Evolutionary conservation across 208 protist species (phyloP).

Genomic region (Acanthamoeba royreba): DNA sequence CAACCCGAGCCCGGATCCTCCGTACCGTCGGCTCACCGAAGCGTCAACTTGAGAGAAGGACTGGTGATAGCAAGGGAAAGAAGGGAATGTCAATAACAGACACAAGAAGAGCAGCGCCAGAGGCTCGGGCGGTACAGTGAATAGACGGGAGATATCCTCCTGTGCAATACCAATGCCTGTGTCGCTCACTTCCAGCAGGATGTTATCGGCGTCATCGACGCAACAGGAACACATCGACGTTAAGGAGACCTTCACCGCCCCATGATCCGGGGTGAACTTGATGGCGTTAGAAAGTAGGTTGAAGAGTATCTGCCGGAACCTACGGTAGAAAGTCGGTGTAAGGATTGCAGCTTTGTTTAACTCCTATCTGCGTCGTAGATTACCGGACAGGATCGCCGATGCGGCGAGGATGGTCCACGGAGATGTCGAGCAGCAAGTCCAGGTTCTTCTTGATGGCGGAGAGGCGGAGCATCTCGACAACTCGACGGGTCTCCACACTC

Average conservation of each 20-base stretch:
- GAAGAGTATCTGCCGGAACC: background rate
- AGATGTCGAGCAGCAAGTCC: background rate
- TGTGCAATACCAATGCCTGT: background rate
- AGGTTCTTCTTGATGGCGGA: background rate
- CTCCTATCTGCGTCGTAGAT: no score
- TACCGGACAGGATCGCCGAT: background rate
- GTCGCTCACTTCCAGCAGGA: background rate
- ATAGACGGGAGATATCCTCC: background rate
- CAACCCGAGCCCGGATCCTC: background rate
- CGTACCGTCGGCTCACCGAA: background rate
- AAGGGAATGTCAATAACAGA: background rate
- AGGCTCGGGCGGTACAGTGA: background rate
- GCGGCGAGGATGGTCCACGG: background rate
- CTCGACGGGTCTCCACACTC: background rate
- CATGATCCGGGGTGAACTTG: background rate
- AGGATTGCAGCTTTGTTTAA: background rate
- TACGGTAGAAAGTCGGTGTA: background rate
- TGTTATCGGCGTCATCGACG: background rate
- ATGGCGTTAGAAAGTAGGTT: background rate
- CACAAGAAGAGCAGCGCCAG: background rate
- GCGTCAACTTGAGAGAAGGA: background rate
- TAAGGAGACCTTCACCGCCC: background rate
- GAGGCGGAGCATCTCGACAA: background rate
- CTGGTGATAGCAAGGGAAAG: background rate
- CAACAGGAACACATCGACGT: no score